Percentiles rank a stretch among this genome's conserved stretches.
phyloP scores from a whole-genome alignment of 257 asterid species.

The Scutellaria minor region DNA sequence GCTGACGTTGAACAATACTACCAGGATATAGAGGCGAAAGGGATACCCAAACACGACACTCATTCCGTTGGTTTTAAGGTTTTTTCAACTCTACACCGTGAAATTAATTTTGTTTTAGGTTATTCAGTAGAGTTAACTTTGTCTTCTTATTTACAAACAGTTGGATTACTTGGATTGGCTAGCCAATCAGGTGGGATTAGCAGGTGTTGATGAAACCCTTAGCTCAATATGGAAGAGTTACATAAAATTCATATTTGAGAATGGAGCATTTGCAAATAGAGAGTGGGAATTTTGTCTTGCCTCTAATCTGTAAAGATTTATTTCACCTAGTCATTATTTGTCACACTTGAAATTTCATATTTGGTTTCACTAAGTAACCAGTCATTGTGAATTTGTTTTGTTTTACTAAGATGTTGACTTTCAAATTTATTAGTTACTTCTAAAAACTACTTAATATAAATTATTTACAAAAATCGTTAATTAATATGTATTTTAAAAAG shows the following conservation, averaged over 20 bases:
- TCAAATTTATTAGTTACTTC: too few species aligned
- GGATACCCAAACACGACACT: constrained; percentile 50
- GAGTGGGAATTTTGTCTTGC: constrained; percentile 25
- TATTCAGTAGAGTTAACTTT: neutral
- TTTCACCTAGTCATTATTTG: too few species aligned
- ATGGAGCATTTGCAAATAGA: constrained; percentile 24
- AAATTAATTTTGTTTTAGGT: neutral
- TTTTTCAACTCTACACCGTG: too few species aligned
- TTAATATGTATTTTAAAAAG: too few species aligned
- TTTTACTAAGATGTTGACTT: too few species aligned
- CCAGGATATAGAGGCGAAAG: constrained; percentile 43
- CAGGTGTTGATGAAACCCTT: constrained; percentile 34
- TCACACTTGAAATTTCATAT: too few species aligned
- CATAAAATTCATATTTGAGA: constrained; percentile 19
- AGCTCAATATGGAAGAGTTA: constrained; percentile 12
- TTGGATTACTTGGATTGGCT: constrained; percentile 57
- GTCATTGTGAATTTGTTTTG: too few species aligned
- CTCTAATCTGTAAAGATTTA: too few species aligned
- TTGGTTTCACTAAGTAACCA: too few species aligned
- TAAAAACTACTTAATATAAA: too few species aligned
- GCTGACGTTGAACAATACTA: constrained; percentile 50
- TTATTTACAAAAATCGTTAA: too few species aligned
- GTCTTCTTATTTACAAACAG: constrained; percentile 36
- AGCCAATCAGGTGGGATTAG: constrained; percentile 43
- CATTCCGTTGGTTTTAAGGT: constrained; percentile 41